These are phyloP conservation scores for Cucumis cinereus DNA, from an alignment of 306 rosid species.

Conservation along the genomic window DNA sequence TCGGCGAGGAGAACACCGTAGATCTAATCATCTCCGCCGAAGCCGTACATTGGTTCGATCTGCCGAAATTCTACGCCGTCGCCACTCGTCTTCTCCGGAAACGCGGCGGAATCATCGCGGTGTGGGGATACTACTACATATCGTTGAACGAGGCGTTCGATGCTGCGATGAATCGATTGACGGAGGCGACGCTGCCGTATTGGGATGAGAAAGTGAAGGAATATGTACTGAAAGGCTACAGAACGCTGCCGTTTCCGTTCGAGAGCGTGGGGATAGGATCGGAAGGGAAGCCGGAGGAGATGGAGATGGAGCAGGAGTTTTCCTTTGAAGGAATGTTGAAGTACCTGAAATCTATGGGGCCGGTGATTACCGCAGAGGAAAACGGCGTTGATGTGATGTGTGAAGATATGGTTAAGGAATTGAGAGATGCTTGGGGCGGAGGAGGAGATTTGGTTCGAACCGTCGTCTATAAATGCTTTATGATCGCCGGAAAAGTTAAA, in stretches of 20 bases:
- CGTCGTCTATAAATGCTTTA: neutral
- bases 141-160: slow-evolving; percentile 9
- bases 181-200: neutral
- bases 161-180: neutral
- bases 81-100: slow-evolving; percentile 15
- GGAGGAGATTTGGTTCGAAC: neutral
- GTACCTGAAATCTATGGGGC: neutral
- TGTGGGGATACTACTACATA: slow-evolving; percentile 22
- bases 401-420: neutral
- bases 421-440: neutral
- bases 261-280: slow-evolving; percentile 22
- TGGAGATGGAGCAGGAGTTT: slow-evolving; percentile 14
- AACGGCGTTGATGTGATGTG: neutral
- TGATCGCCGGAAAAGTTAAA: neutral
- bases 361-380: neutral
- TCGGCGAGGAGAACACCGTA: slow-evolving; percentile 21
- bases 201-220: neutral
- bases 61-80: slow-evolving; percentile 18
- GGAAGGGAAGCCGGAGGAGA: slow-evolving; percentile 17
- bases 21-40: slow-evolving; percentile 19
- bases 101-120: slow-evolving; percentile 21
- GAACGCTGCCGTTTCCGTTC: slow-evolving; percentile 26
- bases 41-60: slow-evolving; percentile 31
- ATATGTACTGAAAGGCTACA: slow-evolving; percentile 12
- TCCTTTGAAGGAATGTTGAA: neutral